These are phyloP conservation scores for Suillus weaverae DNA, from an alignment of 768 basidiomycete genomes.

Conservation along the genomic window DNA sequence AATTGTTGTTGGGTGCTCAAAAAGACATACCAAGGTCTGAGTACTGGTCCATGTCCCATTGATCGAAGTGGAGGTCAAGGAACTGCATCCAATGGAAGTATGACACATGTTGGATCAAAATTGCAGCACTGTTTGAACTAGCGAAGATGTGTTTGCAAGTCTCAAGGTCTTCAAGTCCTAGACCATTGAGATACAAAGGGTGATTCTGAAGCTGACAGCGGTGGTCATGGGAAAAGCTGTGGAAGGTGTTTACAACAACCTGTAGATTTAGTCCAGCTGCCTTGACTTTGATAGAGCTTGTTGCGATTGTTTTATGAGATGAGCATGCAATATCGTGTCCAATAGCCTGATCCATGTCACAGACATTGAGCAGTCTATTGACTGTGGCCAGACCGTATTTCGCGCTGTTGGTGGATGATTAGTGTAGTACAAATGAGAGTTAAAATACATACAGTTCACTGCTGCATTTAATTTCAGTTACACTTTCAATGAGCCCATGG, in stretches of 20 bases:
- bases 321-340: conserved; percentile 33
- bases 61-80: conserved; percentile 11
- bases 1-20: neutral
- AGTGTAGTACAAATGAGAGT: neutral
- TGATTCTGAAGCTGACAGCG: conserved; percentile 20
- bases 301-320: conserved; percentile 20
- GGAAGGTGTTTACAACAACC: conserved; percentile 21
- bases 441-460: conserved; percentile 37
- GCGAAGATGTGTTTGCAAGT: conserved; percentile 19
- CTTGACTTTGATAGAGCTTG: conserved; percentile 16
- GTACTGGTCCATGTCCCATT: conserved; percentile 5
- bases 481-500: conserved; percentile 32
- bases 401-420: neutral
- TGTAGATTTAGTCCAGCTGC: conserved; percentile 7
- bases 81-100: conserved; percentile 22
- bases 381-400: conserved; percentile 16
- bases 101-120: conserved; percentile 10
- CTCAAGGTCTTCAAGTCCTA: conserved; percentile 21
- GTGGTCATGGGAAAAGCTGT: conserved; percentile 24
- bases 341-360: conserved; percentile 13
- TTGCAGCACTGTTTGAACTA: conserved; percentile 10
- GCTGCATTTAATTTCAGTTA: conserved; percentile 35
- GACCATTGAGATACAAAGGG: conserved; percentile 12
- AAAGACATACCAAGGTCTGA: conserved; percentile 5
- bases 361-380: conserved; percentile 23